Percentiles rank a stretch among this genome's conserved stretches.
Evolutionary conservation across 495 filamentous ascomycete genomes (phyloP).

Genomic region (Xylaria nigripes): DNA sequence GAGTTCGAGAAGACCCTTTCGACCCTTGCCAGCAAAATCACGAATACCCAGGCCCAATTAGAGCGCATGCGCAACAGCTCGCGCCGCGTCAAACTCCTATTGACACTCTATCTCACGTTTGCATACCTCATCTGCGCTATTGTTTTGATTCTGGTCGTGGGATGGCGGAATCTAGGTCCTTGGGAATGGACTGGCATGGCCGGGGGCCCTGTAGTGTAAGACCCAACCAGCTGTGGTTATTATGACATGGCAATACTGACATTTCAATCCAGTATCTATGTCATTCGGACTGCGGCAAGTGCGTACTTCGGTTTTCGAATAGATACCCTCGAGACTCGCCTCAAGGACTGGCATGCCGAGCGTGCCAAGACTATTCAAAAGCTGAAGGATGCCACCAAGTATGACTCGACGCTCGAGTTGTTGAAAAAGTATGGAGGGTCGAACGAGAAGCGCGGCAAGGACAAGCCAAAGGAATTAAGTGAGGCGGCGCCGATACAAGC

Average conservation of each 20-base stretch:
- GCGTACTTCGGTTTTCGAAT: conserved; percentile 79
- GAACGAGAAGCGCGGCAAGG: conserved; percentile 38
- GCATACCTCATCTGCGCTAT: conserved; percentile 80
- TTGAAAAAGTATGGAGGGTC: conserved; percentile 86
- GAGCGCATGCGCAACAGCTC: conserved; percentile 60
- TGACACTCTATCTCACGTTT: conserved; percentile 82
- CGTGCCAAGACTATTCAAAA: conserved; percentile 83
- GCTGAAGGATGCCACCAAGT: conserved; percentile 88
- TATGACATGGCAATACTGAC: conserved; percentile 15
- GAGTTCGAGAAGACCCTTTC: conserved; percentile 88
- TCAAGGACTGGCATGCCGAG: conserved; percentile 68
- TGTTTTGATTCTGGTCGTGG: conserved; percentile 72
- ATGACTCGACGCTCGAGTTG: conserved; percentile 86
- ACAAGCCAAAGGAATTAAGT: conserved; percentile 24
- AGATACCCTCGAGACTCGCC: conserved; percentile 51
- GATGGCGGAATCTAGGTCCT: conserved; percentile 69
- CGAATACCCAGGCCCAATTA: conserved; percentile 58
- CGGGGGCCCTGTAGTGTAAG: conserved; percentile 72
- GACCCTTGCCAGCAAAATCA: conserved; percentile 71
- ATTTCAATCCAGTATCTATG: conserved; percentile 51
- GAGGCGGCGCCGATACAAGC: conserved; percentile 9
- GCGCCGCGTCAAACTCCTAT: conserved; percentile 74
- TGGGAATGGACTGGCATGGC: conserved; percentile 68
- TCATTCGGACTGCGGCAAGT: conserved; percentile 49
- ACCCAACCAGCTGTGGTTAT: neutral